Base-by-base conservation (phyloP, 2,329 filamentous ascomycete species). In the Aspergillus sclerotialis region DNA sequence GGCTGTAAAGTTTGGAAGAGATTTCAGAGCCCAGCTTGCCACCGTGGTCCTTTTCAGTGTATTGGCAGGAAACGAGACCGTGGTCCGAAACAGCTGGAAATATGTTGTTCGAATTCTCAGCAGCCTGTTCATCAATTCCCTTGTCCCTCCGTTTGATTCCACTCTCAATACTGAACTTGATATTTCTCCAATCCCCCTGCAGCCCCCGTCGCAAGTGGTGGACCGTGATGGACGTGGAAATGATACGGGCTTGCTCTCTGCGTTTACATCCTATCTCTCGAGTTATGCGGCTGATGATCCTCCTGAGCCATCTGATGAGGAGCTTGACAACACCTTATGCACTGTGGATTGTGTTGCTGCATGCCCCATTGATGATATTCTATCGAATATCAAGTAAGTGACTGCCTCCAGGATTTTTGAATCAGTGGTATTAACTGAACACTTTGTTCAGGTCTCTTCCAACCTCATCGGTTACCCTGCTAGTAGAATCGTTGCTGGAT, bases 201-300 rank as follows among this genome's bases (percentile, higher is more conserved):
- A 95, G 52, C 86, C 79, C 9, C 89, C 92, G 2, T 92, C 87
- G 7, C 89, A 95, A 55, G 78, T 96, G 31, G 89, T 98, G 45
- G 92, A 96, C 56, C 80, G 90, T 37, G 88, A 81, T 37, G 73
- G 84, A 27, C 84, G 86, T 44, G 71, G 80, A 21, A 77, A 72
- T 38, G 92, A 98, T 17, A 80, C 80, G 2, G 88, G 92, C 5
- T 76, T 98, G 32, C 88, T 98, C 57, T 94, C 89, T 4, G 88
- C 90, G 1, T 86, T 98, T 51, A 93, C 90, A 1, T 94, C 85
- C 4, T 98, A 96, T 53, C 88, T 98, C 19, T 94, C 89, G n/a
- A 96, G 90, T 59, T 96, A 98, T 58, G 92, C 93, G 27, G 93
- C 92, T 8, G 92, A 96, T 60, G 92, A 98, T 54, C 92, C 92